Evolutionary conservation across 805 yeast genomes (phyloP), one percentile per base, ranked within the genome.

Genomic region (Suhomyces sp.): DNA sequence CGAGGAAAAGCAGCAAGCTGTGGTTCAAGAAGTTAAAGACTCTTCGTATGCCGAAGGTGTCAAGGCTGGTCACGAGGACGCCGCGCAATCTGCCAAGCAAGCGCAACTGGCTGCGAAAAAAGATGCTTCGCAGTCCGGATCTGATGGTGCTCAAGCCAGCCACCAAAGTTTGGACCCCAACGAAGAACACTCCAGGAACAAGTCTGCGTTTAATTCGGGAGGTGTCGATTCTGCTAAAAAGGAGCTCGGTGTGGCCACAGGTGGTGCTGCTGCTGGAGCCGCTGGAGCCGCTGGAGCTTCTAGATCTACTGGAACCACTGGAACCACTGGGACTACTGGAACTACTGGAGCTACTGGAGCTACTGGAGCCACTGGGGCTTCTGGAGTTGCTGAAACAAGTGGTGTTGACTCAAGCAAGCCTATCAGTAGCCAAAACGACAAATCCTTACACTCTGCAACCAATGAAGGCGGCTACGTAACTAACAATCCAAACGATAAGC

Each of bases 131-230:
- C 43, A 39, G 7, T 41, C 44, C 12, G 29, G 6, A 20, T 21
- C 44, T 10, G 29, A 22, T 21, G 29, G 43, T 40, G 17, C 25
- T 6, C 19, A 27, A 9, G 20, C 27, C 1, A 19, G 46, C 47
- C 52, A 43, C 40, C 25, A 44, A 7, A 43, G 60, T 6, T 25
- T 54, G 37, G 65, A 69, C 52, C 68, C 68, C 5, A 45, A 50
- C 8, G 55, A 60, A 25, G 65, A 60, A 46, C 72, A 68, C 54
- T 31, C 48, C 24, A 50, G 60, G 51, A 70, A 71, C 60, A 70
- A 65, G 59, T 69, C 74, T 3, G 62, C 66, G n/a, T 68, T 47
- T 59, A 71, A 71, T 49, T 27, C 54, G 8, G 60, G 50, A 3
- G 75, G 72, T 15, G 52, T 69, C 40, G 51, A 39, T 19, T 47